phyloP scores from a whole-genome alignment of 129 eudicot species.

The Escallonia herrerae region DNA sequence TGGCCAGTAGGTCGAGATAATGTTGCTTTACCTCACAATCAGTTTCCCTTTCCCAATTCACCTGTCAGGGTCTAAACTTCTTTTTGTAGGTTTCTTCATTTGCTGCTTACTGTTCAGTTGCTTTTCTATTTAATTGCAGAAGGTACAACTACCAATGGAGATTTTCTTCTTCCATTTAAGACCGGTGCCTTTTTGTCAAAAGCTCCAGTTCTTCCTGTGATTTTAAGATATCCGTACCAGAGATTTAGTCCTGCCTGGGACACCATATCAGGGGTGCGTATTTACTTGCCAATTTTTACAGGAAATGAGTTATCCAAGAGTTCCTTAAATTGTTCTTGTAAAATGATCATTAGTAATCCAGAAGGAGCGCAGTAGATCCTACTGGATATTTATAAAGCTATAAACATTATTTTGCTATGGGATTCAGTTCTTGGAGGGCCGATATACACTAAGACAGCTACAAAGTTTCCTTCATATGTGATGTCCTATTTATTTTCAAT shows the following conservation, averaged over 20 bases:
- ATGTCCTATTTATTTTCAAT: not conserved
- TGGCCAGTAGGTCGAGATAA: too few species aligned
- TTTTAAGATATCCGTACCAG: conserved; percentile 75
- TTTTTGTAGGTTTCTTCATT: not conserved
- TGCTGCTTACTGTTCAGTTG: conserved; percentile 8
- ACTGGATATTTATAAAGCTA: too few species aligned
- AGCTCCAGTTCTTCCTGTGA: conserved; percentile 89
- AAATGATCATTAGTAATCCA: too few species aligned
- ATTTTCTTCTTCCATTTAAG: conserved; percentile 85
- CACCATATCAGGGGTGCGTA: conserved; percentile 86
- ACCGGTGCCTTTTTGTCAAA: conserved; percentile 83
- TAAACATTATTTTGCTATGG: too few species aligned
- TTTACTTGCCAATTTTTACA: not conserved
- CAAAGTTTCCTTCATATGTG: too few species aligned
- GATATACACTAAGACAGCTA: not conserved
- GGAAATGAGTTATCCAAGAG: too few species aligned
- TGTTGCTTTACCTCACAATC: too few species aligned
- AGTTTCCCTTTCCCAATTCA: too few species aligned
- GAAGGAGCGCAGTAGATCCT: too few species aligned
- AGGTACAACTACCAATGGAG: conserved; percentile 97
- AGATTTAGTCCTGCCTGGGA: conserved; percentile 99
- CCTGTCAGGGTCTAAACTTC: too few species aligned
- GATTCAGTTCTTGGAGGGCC: not conserved
- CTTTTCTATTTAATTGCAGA: conserved; percentile 39
- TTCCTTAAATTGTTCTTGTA: too few species aligned